Evolutionary conservation across 2,329 filamentous ascomycete species (phyloP), one percentile per base, ranked within the genome.

Genomic region (Graphilbum ipis-grandicollis): DNA sequence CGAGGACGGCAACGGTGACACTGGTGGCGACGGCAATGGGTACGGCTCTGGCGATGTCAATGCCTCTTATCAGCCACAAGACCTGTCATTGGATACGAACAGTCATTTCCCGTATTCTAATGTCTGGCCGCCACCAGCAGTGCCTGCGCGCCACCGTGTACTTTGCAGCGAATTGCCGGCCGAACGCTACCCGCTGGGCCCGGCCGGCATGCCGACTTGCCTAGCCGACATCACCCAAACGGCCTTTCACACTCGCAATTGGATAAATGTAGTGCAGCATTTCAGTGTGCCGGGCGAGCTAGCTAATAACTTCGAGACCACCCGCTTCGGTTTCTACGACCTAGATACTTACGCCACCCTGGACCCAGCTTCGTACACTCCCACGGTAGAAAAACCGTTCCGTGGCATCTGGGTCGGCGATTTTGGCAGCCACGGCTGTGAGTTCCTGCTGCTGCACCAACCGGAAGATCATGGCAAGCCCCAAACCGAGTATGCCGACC

Each of bases 321-420:
- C 15, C 30, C 8, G 5, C 12, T 9, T 33, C 15, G 23, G 19
- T 2, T 31, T 36, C 13, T 67, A 73, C 46, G 61, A 67, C 39
- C 47, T 74, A 30, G 55, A 73, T 47, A 83, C 79, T 0, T 78
- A 69, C 43, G 62, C 71, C 8, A 92, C 85, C 0, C 60, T 96
- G 2, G 74, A 84, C 31, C 70, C 75, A 3, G 59, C 59, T 3
- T 56, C 79, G n/a, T 94, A 93, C 52, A 90, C 75, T 0, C 84
- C 88, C 0, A 93, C 85, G 0, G 53, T 59, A 9, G 65, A 75
- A 38, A 88, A 85, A 51, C 86, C 85, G 0, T 94, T 77, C 62
- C 75, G 84, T 43, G 88, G 88, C 0, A 83, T 98, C 22, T 96
- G 83, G 80, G 79, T 85, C 14, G 86, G 86, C 1, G 86, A 94